Base-by-base conservation (phyloP, 176 grass and related monocot species). In the Triticum dicoccoides region DNA sequence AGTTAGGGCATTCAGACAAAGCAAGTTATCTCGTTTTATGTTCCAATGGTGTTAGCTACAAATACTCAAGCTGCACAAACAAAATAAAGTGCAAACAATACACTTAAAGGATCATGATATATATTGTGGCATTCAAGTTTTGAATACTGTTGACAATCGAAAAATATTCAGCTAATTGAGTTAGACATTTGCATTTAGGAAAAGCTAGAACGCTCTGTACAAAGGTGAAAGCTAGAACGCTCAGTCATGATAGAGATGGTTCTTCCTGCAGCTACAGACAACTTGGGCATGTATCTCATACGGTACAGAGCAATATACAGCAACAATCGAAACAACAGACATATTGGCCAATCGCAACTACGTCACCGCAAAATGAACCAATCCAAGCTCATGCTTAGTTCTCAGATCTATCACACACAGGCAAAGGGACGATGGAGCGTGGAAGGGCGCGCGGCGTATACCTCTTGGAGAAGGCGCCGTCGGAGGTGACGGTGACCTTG, bases 401-500 rank as follows among this genome's bases (percentile, higher is more conserved):
- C 65, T 4, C 42, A 80, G 33, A 75, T 74, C 41, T 61, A 45
- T 2, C 0, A 58, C 54, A 45, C 34, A 45, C 0, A 23, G 13
- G 18, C 14, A 17, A 17, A 58, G n/a, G 27, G 6, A 20, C 23
- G 52, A 6, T 56, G 52, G 52, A 0, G 52, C 17, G 51, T 8
- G n/a, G 3, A n/a, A 15, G 33, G 0, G 12, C 51, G 56, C 18
- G 56, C 56, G 32, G 5, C 5, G n/a, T 58, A 45, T 76, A 95
- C 89, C 87, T 89, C 88, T 97, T 97, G n/a, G 95, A 97, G 84
- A 97, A 97, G 51, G 88, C 52, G 0, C 95, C 95, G 8, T 97
- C 95, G 45, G 95, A 97, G 70, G 86, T 90, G 92, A 97, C 92
- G 35, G 86, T 94, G 77, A 97, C 93, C 92, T 92, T 94, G 67